Evolutionary conservation across 208 protist genomes (phyloP).

Genomic region (Leishmania braziliensis): DNA sequence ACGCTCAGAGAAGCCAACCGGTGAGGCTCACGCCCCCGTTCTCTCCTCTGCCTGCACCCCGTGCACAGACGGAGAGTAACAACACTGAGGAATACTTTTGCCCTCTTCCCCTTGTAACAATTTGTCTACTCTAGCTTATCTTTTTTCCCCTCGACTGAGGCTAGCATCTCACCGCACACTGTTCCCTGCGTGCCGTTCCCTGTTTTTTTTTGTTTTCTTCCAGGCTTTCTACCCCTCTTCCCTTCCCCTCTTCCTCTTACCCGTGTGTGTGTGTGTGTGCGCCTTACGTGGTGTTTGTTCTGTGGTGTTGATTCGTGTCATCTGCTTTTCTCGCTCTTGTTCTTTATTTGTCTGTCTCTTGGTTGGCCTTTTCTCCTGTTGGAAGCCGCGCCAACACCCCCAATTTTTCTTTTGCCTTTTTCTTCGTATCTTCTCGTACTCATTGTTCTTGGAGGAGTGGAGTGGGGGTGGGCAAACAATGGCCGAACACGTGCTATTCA

Average conservation of each 20-base stretch:
- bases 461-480: background rate
- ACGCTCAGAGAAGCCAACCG: background rate
- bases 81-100: background rate
- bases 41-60: background rate
- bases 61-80: background rate
- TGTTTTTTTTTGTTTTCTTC: background rate
- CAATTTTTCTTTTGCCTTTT: background rate
- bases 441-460: background rate
- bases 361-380: background rate
- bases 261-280: background rate
- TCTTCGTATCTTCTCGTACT: background rate
- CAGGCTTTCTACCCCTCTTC: background rate
- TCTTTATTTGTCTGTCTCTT: background rate
- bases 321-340: background rate
- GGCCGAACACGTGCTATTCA: background rate
- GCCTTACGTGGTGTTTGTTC: background rate
- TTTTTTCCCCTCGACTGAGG: background rate
- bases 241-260: background rate
- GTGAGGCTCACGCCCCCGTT: background rate
- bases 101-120: background rate
- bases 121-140: background rate
- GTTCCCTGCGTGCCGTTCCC: background rate
- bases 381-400: background rate
- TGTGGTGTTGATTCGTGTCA: background rate
- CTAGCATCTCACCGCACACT: background rate